These are phyloP conservation scores for Rhizodiscina lignyota DNA, from an alignment of 495 filamentous ascomycete genomes.

Conservation along the genomic window DNA sequence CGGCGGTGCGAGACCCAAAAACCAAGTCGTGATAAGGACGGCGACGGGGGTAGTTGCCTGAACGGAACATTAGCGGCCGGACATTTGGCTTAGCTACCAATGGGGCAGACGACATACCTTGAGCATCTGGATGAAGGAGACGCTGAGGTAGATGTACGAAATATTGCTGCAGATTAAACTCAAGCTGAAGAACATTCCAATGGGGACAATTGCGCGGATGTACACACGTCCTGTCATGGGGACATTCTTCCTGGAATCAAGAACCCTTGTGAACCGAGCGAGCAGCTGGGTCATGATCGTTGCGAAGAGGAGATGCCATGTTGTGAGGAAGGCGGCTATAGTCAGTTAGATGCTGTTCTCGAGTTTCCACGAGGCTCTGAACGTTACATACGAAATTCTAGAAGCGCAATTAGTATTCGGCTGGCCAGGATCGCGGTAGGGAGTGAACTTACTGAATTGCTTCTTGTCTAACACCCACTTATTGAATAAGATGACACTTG, in stretches of 20 bases:
- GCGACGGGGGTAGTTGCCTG: conserved; percentile 84
- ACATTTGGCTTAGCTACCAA: not conserved
- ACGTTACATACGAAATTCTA: conserved; percentile 22
- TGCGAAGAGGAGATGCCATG: conserved; percentile 83
- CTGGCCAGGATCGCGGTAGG: too few relatives aligned
- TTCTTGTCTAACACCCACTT: conserved; percentile 84
- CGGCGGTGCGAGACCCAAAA: conserved; percentile 56
- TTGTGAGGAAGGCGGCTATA: conserved; percentile 58
- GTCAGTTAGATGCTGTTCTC: too few relatives aligned
- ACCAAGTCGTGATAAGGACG: conserved; percentile 72
- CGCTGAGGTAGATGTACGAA: conserved; percentile 81
- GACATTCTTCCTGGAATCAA: conserved; percentile 78
- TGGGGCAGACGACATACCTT: conserved; percentile 64
- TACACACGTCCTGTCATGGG: conserved; percentile 91
- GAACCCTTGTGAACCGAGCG: conserved; percentile 64
- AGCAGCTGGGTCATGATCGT: conserved; percentile 83
- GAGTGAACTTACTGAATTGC: conserved; percentile 57
- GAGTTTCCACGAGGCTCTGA: too few relatives aligned
- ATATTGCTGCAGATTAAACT: conserved; percentile 90
- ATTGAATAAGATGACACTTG: conserved; percentile 94
- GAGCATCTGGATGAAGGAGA: conserved; percentile 96
- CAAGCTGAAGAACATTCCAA: conserved; percentile 84
- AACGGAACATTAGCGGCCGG: not conserved
- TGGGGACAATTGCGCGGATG: conserved; percentile 78
- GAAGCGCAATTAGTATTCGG: conserved; percentile 8